Percentiles rank a stretch among this genome's conserved stretches.
Evolutionary conservation across 23 red algal genomes (phyloP).

Genomic region (Gracilaria vermiculophylla): DNA sequence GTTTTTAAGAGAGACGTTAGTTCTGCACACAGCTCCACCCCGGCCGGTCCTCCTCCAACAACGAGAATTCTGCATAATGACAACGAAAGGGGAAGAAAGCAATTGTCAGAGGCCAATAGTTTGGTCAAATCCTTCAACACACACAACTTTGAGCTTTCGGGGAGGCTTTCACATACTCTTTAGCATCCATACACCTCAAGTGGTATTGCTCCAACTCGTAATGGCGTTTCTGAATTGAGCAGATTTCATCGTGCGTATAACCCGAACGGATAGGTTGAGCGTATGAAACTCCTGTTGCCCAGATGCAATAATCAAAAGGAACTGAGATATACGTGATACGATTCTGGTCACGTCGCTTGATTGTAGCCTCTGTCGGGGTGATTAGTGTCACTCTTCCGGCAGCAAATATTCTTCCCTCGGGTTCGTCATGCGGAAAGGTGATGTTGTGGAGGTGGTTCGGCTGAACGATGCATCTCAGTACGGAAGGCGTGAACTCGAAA

Average conservation of each 20-base stretch:
- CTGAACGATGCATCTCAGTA: slow-evolving; percentile 57
- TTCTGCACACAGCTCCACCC: slow-evolving; percentile 59
- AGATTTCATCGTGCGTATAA: not conserved
- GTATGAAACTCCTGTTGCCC: slow-evolving; percentile 55
- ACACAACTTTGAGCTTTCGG: not conserved
- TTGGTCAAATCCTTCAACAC: not conserved
- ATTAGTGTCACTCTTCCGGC: slow-evolving; percentile 24
- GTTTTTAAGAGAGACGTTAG: not conserved
- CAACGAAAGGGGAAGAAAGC: not conserved
- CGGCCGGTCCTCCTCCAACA: slow-evolving; percentile 50
- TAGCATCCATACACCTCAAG: not conserved
- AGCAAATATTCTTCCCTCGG: not conserved
- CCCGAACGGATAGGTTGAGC: slow-evolving; percentile 31
- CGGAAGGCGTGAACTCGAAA: slow-evolving; percentile 65
- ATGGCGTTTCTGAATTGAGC: slow-evolving; percentile 16
- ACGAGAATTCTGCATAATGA: slow-evolving; percentile 32
- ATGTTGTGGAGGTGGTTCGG: slow-evolving; percentile 28
- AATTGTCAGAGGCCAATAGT: not conserved
- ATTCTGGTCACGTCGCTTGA: not conserved
- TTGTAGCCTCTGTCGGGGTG: slow-evolving; percentile 29
- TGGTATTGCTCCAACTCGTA: slow-evolving; percentile 42
- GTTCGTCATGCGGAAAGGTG: slow-evolving; percentile 40
- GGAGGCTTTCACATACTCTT: slow-evolving; percentile 19
- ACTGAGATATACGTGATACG: slow-evolving; percentile 12
- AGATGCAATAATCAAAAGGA: slow-evolving; percentile 55